A percentile compares a stretch with the other conserved stretches of the same genome.
phyloP scores from a whole-genome alignment of 2,329 filamentous ascomycete species.

The Phialophora verrucosa region DNA sequence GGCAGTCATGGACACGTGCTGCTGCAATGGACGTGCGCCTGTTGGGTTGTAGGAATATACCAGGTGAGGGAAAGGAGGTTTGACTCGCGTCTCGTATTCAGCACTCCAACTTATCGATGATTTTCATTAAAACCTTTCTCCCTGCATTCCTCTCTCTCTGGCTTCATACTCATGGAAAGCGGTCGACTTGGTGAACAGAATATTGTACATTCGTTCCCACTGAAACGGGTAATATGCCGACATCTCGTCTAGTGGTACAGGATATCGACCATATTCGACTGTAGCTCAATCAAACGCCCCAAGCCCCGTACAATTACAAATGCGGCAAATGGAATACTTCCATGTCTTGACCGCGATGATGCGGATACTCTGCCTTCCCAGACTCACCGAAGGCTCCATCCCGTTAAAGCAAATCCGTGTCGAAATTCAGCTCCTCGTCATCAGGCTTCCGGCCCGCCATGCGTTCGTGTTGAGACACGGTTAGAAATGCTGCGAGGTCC shows the following conservation, averaged over 20 bases:
- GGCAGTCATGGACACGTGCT: not conserved
- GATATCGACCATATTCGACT: conserved; percentile 2
- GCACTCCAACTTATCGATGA: not conserved
- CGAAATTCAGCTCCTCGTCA: not conserved
- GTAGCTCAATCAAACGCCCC: not conserved
- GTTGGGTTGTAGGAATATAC: not conserved
- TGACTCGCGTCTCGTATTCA: not conserved
- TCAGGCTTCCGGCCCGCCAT: not conserved
- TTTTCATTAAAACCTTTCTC: not conserved
- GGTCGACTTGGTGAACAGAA: not conserved
- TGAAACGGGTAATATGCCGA: not conserved
- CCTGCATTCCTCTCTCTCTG: not conserved
- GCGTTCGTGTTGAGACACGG: not conserved
- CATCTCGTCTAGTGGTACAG: conserved; percentile 6
- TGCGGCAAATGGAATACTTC: not conserved
- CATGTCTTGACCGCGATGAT: not conserved
- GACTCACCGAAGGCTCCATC: not conserved
- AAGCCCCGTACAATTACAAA: not conserved
- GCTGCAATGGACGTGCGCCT: not conserved
- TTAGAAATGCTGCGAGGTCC: not conserved
- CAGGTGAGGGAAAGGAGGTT: not conserved
- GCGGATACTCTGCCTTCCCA: conserved; percentile 2
- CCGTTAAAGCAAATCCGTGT: not conserved
- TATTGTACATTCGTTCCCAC: not conserved
- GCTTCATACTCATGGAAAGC: not conserved